Evolutionary conservation across 2,329 filamentous ascomycete species (phyloP), one percentile per base, ranked within the genome.

Genomic region (Sphaceloma murrayae): DNA sequence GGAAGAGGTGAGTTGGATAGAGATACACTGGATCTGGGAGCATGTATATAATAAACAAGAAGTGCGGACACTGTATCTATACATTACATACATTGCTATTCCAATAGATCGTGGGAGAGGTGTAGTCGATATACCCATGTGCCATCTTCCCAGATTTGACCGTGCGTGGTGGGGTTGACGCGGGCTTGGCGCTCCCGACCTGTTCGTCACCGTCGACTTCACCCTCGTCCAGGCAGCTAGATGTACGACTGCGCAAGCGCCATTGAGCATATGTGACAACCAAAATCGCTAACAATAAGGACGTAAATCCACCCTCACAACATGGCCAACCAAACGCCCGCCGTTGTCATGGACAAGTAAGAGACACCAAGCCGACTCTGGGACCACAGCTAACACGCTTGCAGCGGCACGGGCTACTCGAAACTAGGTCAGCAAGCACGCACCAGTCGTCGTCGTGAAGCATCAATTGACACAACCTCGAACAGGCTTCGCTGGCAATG

Each of bases 271-370:
- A 18, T 26, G n/a, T 22, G 26, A 16, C 36, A 40, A 40, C 30
- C 30, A 26, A 22, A 26, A 16, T 18, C n/a, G n/a, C n/a, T 30
- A 22, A 14, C 24, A 27, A 6, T 6, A 27, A 27, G 7, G 24
- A 6, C 11, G 6, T 11, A 16, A 40, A 16, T 16, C 7, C 36
- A 27, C 5, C 13, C 7, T 8, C 52, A 54, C 57, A 72, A 63
- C 58, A 98, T 98, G 91, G 89, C 91, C 63, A 83, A 84, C 72
- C 89, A 96, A 79, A 96, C 91, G 64, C 91, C 91, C 60, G 91
- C 91, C 85, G 91, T 98, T 95, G 91, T 98, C 86, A 98, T 98
- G 89, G 91, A 98, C 91, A 98, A 98, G 91, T 95, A 82, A 70
- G 86, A 76, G 59, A 64, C n/a, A 18, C 42, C 26, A 30, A 22